These are phyloP conservation scores for Rauvolfia tetraphylla DNA, from an alignment of 257 asterid genomes.

Conservation along the genomic window DNA sequence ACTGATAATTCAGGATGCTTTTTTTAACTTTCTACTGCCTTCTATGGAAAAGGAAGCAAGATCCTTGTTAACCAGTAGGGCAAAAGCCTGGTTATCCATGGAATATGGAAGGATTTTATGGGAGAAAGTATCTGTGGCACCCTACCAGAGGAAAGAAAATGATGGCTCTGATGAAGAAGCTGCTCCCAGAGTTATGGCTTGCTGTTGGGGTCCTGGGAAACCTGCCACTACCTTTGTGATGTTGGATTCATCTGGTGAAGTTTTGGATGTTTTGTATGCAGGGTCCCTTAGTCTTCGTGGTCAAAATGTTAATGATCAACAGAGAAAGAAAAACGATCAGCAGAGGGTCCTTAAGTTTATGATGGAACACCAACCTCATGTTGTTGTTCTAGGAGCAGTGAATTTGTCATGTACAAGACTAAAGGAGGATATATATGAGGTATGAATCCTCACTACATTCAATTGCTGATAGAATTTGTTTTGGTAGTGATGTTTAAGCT, in stretches of 20 bases:
- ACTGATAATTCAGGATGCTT: conserved; percentile 77
- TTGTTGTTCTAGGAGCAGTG: conserved; percentile 90
- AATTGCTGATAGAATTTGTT: neutral
- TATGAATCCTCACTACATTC: conserved; percentile 18
- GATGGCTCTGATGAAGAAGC: conserved; percentile 83
- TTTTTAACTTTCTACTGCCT: conserved; percentile 65
- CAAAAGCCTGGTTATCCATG: conserved; percentile 68
- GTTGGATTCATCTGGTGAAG: conserved; percentile 98
- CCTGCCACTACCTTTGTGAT: conserved; percentile 95
- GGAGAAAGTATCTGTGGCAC: conserved; percentile 86
- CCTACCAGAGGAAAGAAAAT: conserved; percentile 79
- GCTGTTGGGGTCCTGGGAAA: conserved; percentile 99
- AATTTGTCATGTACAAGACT: conserved; percentile 83
- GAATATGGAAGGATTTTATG: conserved; percentile 84
- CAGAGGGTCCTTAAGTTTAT: conserved; percentile 90
- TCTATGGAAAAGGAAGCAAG: conserved; percentile 96
- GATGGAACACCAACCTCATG: conserved; percentile 97
- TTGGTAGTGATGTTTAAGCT: neutral
- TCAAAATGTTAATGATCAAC: conserved; percentile 80
- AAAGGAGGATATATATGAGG: conserved; percentile 97
- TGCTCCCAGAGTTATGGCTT: conserved; percentile 95
- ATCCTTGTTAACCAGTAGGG: conserved; percentile 63
- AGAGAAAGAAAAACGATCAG: conserved; percentile 90
- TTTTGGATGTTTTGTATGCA: conserved; percentile 78
- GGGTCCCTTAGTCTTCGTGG: conserved; percentile 86